Conservation (phyloP, 2,329 filamentous ascomycete genomes). For the Decorospora gaudefroyi region DNA sequence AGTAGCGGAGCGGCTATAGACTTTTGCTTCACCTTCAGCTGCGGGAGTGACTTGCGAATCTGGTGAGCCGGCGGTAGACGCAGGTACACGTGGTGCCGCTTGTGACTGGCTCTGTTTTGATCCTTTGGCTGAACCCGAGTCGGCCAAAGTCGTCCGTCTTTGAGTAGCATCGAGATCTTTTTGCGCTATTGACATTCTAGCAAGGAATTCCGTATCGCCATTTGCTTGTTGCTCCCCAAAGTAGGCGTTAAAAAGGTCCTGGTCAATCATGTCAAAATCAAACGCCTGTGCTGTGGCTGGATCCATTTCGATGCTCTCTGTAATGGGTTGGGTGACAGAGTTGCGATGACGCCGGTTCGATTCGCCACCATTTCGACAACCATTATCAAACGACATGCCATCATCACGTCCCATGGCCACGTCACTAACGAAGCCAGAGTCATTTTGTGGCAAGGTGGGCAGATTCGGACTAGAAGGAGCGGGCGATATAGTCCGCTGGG, state of each 20-base stretch:
- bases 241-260: slow-evolving; percentile 11
- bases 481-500: slow-evolving; percentile 60
- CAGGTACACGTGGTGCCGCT: slow-evolving; percentile 7
- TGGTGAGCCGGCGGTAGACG: slow-evolving; percentile 26
- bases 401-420: slow-evolving; percentile 69
- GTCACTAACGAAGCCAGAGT: slow-evolving; percentile 88
- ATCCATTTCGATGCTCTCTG: slow-evolving; percentile 30
- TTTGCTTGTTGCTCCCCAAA: slow-evolving; percentile 9
- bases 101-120: slow-evolving; percentile 4
- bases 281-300: slow-evolving; percentile 7
- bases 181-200: slow-evolving; percentile 5
- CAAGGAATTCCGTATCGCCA: slow-evolving; percentile 4
- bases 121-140: slow-evolving; percentile 9
- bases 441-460: slow-evolving; percentile 62
- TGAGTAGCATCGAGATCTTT: slow-evolving; percentile 1
- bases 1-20: slow-evolving; percentile 34
- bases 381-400: slow-evolving; percentile 56
- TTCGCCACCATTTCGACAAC: slow-evolving; percentile 27
- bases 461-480: slow-evolving; percentile 77
- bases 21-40: slow-evolving; percentile 23
- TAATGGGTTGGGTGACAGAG: slow-evolving; percentile 22
- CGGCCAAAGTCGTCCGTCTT: slow-evolving; percentile 1
- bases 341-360: slow-evolving; percentile 21
- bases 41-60: slow-evolving; percentile 27
- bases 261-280: slow-evolving; percentile 15